These are phyloP conservation scores for Priceomyces melissophilus DNA, from an alignment of 805 yeast genomes.

Conservation along the genomic window DNA sequence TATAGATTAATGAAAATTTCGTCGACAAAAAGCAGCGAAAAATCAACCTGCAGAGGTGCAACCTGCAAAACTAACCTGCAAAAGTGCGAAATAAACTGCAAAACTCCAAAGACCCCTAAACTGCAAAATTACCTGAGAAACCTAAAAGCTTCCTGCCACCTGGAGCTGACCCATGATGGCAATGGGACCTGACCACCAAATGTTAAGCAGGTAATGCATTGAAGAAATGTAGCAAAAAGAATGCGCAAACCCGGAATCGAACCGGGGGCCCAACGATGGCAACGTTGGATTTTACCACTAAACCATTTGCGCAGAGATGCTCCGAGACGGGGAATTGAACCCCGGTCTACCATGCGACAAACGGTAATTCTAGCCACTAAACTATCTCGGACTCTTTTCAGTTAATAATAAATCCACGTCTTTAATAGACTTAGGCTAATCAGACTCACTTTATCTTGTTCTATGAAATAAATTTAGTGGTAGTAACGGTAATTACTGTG, in stretches of 20 bases:
- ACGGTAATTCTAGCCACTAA: slow-evolving; percentile 21
- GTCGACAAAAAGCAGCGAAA: background rate
- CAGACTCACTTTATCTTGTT: no score
- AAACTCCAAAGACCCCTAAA: background rate
- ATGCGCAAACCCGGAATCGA: slow-evolving; percentile 13
- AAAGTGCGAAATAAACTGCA: no score
- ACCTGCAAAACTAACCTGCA: background rate
- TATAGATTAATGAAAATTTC: slow-evolving; percentile 13
- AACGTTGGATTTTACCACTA: slow-evolving; percentile 13
- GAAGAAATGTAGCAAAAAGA: slow-evolving; percentile 2
- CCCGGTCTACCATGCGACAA: slow-evolving; percentile 21
- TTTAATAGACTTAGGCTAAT: no score
- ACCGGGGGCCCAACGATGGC: slow-evolving; percentile 14
- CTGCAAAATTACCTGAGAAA: background rate
- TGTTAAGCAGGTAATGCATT: background rate
- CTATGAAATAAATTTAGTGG: no score
- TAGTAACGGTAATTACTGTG: no score
- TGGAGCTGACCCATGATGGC: background rate
- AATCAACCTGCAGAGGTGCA: background rate
- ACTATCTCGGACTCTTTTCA: slow-evolving; percentile 13
- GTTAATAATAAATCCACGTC: background rate
- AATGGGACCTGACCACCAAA: background rate
- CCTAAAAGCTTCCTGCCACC: background rate
- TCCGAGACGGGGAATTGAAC: slow-evolving; percentile 21
- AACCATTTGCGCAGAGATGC: slow-evolving; percentile 11